Conservation (phyloP, 1,284 basidiomycete genomes). For the Cystobasidium slooffiae region DNA sequence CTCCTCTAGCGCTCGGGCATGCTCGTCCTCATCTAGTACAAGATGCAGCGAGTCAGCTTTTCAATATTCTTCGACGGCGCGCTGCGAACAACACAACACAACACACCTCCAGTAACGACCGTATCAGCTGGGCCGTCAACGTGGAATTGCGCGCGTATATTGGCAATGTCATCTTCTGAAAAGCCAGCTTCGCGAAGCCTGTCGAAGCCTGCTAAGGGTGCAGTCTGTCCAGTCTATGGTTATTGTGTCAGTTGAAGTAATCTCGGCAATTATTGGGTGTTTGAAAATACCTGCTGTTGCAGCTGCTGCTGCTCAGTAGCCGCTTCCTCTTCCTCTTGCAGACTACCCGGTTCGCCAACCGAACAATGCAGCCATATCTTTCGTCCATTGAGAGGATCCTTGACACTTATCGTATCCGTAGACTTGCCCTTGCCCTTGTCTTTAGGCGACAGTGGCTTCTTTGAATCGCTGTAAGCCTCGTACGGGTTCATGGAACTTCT, state of each 20-base stretch:
- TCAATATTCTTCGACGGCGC: too few relatives aligned
- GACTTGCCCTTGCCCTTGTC: slow-evolving; percentile 58
- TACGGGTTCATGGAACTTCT: too few relatives aligned
- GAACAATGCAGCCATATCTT: slow-evolving; percentile 82
- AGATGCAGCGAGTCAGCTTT: background rate
- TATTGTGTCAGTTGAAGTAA: too few relatives aligned
- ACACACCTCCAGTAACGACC: slow-evolving; percentile 49
- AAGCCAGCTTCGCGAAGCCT: slow-evolving; percentile 81
- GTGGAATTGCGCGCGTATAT: slow-evolving; percentile 71
- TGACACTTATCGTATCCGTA: slow-evolving; percentile 60
- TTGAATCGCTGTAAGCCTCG: too few relatives aligned
- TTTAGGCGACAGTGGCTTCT: slow-evolving; percentile 19
- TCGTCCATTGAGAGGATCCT: background rate
- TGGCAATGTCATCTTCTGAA: slow-evolving; percentile 79
- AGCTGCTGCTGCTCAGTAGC: slow-evolving; percentile 28
- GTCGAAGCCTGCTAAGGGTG: slow-evolving; percentile 85
- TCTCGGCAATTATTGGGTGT: background rate
- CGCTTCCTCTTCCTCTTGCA: slow-evolving; percentile 64
- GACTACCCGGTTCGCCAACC: slow-evolving; percentile 65
- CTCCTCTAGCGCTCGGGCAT: slow-evolving; percentile 84
- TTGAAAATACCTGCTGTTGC: background rate
- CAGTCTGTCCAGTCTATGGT: slow-evolving; percentile 47
- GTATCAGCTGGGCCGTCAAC: slow-evolving; percentile 58
- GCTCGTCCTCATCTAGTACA: slow-evolving; percentile 69
- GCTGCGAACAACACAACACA: slow-evolving; percentile 38